Base-by-base conservation (phyloP, 768 basidiomycete species). In the Chlorophyllum brunneum region DNA sequence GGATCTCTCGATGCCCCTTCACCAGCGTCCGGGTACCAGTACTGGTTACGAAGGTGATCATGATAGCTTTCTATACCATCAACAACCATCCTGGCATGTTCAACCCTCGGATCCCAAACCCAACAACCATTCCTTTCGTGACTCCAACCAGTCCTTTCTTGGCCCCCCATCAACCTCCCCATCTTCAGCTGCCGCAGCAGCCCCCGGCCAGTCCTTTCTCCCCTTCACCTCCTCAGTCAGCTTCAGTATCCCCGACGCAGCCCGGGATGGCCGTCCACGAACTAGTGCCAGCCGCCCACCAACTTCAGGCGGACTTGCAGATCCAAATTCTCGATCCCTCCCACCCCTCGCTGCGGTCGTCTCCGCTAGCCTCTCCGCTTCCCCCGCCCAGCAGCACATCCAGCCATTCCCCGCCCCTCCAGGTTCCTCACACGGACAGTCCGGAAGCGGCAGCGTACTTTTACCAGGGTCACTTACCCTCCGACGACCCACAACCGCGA, bases 71-170 rank as follows among this genome's bases (percentile, higher is more conserved):
- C 50, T 66, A 8, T 69, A 70, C 51, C 64, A 68, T 39, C 59
- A 64, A n/a, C 55, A 51, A 9, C 41, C 50, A 5, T 51, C 50
- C 22, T 43, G 41, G 48, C 48, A 48, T 30, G 47, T 48, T 16
- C 47, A 50, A 23, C 10, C 38, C 11, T 8, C 37, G n/a, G 38
- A 50, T 8, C 61, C 54, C 26, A 56, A 22, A 51, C 18, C 39
- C 22, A 65, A 34, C 59, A 61, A 52, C 55, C 82, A 84, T 82
- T 86, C 84, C 82, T 85, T 85, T 85, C 84, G 81, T 79, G 81
- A 81, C 75, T 73, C 82, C 79, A 72, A 76, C 80, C 85, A 86
- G 82, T 86, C 85, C 85, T 86, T 86, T 85, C 85, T 82, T 83
- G 66, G 54, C 60, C 61, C 63, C 58, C 52, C 59, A 34, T 27